Conservation (phyloP, 768 basidiomycete genomes). For the Amanita brunnescens region DNA sequence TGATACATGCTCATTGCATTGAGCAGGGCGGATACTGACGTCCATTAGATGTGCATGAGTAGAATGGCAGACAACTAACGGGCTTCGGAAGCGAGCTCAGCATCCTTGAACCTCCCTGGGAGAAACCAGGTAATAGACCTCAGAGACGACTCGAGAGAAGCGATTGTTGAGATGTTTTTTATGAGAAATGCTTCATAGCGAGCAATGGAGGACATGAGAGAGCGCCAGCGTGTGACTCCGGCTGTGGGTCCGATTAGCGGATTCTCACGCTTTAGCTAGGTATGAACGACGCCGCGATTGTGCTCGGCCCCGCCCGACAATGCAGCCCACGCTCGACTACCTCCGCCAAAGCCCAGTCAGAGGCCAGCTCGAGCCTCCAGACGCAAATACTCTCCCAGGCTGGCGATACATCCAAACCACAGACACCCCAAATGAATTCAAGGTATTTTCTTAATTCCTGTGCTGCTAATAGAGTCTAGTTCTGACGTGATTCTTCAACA, state of each 20-base stretch:
- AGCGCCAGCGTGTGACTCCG: constrained; percentile 4
- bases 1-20: constrained; percentile 91
- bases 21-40: constrained; percentile 77
- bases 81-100: constrained; percentile 90
- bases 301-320: constrained; percentile 3
- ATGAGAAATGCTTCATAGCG: constrained; percentile 80
- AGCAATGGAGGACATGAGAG: constrained; percentile 51
- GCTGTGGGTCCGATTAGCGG: neutral
- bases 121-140: constrained; percentile 92
- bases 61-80: constrained; percentile 45
- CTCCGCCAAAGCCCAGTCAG: constrained; percentile 58
- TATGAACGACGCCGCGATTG: neutral
- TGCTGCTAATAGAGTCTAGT: neutral
- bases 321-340: constrained; percentile 36
- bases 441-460: constrained; percentile 32
- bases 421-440: constrained; percentile 69
- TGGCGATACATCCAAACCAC: constrained; percentile 72
- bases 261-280: neutral
- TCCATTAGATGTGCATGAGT: constrained; percentile 10
- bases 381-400: constrained; percentile 44
- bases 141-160: constrained; percentile 81
- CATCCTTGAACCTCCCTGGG: constrained; percentile 95
- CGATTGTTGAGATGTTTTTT: constrained; percentile 78
- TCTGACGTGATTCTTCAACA: constrained; percentile 16
- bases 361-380: constrained; percentile 67